Conservation (phyloP, 176 grass and related monocot species). For the Leersia perrieri region DNA sequence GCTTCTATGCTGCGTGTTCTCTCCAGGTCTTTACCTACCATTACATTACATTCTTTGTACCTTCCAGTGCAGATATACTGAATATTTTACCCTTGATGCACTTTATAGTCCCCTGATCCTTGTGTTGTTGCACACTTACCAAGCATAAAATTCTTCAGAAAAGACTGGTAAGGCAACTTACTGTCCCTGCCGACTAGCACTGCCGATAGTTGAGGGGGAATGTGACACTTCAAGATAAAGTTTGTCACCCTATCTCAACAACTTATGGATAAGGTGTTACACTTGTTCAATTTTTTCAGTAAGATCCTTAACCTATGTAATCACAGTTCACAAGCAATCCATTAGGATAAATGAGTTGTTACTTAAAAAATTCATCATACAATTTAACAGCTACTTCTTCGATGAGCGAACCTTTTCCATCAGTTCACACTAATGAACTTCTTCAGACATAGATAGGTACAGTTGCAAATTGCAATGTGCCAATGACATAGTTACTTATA, state of each 20-base stretch:
- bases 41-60: slow-evolving; percentile 10
- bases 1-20: slow-evolving; percentile 18
- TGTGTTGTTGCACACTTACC: neutral
- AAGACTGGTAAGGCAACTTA: slow-evolving; percentile 6
- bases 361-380: neutral
- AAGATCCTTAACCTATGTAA: neutral
- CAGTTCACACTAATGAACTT: neutral
- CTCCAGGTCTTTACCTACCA: slow-evolving; percentile 10
- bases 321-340: neutral
- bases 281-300: neutral
- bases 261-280: neutral
- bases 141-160: slow-evolving; percentile 16
- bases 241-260: neutral
- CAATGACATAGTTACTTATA: neutral
- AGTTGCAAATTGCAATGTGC: neutral
- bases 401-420: neutral
- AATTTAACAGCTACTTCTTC: neutral
- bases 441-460: slow-evolving; percentile 2
- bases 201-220: neutral
- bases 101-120: slow-evolving; percentile 15
- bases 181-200: neutral
- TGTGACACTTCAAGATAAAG: neutral
- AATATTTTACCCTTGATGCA: slow-evolving; percentile 15
- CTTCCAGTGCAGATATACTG: slow-evolving; percentile 4
- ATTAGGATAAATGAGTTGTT: neutral